These are phyloP conservation scores for Raffaelea arxii DNA, from an alignment of 2,329 filamentous ascomycete species.

Conservation along the genomic window DNA sequence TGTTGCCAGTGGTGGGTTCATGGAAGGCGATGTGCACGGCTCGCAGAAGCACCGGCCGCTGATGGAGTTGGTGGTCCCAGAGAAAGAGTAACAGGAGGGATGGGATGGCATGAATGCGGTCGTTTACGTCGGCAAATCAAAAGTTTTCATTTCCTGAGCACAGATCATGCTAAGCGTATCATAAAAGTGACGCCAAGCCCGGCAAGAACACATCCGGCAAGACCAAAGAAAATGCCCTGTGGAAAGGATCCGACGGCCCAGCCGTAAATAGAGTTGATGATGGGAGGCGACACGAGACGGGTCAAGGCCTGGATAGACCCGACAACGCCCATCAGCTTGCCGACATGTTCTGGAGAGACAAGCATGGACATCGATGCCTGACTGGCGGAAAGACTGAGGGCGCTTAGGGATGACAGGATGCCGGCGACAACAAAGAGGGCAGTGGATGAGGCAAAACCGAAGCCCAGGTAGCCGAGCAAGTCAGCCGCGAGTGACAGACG, in stretches of 20 bases:
- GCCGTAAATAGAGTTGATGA: neutral
- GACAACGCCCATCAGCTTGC: slow-evolving; percentile 1
- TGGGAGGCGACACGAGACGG: neutral
- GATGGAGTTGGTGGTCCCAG: slow-evolving; percentile 17
- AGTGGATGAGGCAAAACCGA: neutral
- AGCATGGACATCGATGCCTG: slow-evolving; percentile 1
- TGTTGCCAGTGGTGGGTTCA: slow-evolving; percentile 25
- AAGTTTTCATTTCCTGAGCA: no score
- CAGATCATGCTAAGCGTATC: no score
- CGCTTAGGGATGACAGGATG: neutral
- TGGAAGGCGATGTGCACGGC: slow-evolving; percentile 26
- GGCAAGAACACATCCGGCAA: neutral
- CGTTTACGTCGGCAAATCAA: no score
- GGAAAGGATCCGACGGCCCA: slow-evolving; percentile 1
- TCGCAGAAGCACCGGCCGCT: slow-evolving; percentile 28
- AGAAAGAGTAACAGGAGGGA: neutral
- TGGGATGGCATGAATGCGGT: no score
- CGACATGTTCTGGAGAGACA: neutral
- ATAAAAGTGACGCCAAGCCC: neutral
- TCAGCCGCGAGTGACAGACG: neutral
- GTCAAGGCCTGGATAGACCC: slow-evolving; percentile 2
- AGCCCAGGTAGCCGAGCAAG: slow-evolving; percentile 1
- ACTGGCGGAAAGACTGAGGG: neutral
- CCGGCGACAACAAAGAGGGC: neutral
- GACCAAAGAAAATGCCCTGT: neutral